A percentile compares a stretch with the other conserved stretches of the same genome.
Conservation (phyloP, 768 basidiomycete genomes). For the Russula sp. region DNA sequence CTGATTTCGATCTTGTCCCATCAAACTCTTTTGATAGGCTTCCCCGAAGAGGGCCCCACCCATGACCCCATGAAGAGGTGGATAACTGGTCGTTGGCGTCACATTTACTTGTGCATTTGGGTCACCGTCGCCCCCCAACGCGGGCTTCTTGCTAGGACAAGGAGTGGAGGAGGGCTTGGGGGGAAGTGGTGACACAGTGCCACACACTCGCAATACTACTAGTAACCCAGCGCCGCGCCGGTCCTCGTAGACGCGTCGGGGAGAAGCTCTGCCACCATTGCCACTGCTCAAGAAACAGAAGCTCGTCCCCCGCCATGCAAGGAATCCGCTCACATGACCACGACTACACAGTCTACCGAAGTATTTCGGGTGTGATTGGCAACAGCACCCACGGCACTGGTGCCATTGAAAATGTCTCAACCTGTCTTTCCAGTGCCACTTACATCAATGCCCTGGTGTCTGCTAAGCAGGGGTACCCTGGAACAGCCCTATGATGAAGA, state of each 20-base stretch:
- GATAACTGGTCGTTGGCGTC: no score
- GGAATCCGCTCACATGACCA: constrained; percentile 14
- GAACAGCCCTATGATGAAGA: constrained; percentile 38
- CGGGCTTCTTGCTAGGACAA: neutral
- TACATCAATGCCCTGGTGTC: neutral
- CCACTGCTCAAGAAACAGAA: neutral
- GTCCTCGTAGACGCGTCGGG: neutral
- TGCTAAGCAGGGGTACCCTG: neutral
- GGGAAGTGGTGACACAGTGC: neutral
- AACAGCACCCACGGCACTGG: neutral
- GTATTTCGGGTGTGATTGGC: constrained; percentile 2
- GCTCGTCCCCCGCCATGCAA: constrained; percentile 2
- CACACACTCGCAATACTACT: neutral
- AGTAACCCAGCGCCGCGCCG: neutral
- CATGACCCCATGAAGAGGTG: no score
- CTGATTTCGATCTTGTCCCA: no score
- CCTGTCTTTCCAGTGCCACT: constrained; percentile 22
- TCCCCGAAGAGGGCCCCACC: no score
- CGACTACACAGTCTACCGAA: constrained; percentile 18
- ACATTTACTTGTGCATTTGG: no score
- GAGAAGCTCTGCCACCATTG: neutral
- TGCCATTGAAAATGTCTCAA: constrained; percentile 3
- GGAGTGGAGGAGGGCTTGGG: neutral
- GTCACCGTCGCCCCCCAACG: constrained; percentile 26
- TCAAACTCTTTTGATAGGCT: no score